Evolutionary conservation across 2,329 filamentous ascomycete genomes (phyloP).

Genomic region (Botrytis paeoniae): DNA sequence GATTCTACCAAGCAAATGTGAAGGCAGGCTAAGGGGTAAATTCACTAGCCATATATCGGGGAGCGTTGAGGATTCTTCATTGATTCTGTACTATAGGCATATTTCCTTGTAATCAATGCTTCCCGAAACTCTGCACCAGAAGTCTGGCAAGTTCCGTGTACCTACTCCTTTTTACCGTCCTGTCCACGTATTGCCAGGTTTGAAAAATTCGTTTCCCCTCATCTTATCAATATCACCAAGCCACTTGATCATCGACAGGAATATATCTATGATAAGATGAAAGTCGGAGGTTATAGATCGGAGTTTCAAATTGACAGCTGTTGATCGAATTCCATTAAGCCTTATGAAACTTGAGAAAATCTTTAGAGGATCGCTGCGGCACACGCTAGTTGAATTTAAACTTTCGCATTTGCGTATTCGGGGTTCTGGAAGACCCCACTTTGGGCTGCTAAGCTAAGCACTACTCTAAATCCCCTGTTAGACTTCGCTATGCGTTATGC

Average conservation of each 20-base stretch:
- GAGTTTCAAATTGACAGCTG: neutral
- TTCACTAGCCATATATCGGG: neutral
- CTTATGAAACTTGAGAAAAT: neutral
- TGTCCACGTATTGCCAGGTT: neutral
- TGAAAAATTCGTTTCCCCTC: neutral
- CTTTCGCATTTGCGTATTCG: slow-evolving; percentile 11
- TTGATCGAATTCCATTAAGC: neutral
- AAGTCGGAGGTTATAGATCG: neutral
- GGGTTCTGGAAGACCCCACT: neutral
- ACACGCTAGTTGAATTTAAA: neutral
- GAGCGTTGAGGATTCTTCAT: neutral
- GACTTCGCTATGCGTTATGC: neutral
- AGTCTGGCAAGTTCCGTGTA: neutral
- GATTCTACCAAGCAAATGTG: neutral
- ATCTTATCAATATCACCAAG: neutral
- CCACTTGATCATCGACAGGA: neutral
- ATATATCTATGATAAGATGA: neutral
- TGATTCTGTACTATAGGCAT: neutral
- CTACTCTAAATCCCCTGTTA: neutral
- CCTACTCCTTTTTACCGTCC: neutral
- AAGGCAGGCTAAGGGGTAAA: neutral
- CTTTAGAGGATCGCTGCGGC: neutral
- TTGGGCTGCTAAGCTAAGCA: neutral
- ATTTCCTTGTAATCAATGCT: neutral
- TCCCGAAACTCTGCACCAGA: neutral